Percentiles rank a stretch among this genome's conserved stretches.
Conservation (phyloP, 805 yeast genomes). For the Ogataea trehalophila region DNA sequence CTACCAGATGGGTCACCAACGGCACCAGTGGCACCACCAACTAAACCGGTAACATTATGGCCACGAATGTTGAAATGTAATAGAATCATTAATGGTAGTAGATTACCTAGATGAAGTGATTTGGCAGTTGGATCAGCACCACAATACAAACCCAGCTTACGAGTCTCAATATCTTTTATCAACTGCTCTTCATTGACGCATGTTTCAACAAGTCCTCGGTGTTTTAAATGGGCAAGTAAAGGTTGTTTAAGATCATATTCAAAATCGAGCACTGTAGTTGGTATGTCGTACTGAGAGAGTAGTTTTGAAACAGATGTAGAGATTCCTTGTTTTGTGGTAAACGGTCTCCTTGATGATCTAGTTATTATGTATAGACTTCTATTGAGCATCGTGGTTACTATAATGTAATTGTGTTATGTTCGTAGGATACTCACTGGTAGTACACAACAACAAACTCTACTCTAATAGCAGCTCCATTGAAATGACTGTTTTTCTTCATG, state of each 20-base stretch:
- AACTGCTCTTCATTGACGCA: slow-evolving; percentile 33
- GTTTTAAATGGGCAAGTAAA: slow-evolving; percentile 35
- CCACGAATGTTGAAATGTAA: slow-evolving; percentile 84
- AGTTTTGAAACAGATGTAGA: slow-evolving; percentile 17
- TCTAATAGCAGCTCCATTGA: too few species aligned
- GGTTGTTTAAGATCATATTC: slow-evolving; percentile 33
- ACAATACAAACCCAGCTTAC: slow-evolving; percentile 63
- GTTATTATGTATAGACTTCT: too few species aligned
- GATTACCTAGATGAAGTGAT: slow-evolving; percentile 86
- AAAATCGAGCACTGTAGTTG: slow-evolving; percentile 19
- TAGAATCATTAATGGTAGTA: slow-evolving; percentile 79
- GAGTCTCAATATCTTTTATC: slow-evolving; percentile 16
- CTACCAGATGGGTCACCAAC: slow-evolving; percentile 98
- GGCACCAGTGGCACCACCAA: slow-evolving; percentile 93
- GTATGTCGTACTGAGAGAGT: slow-evolving; percentile 17
- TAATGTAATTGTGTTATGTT: too few species aligned
- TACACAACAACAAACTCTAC: too few species aligned
- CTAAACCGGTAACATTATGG: slow-evolving; percentile 74
- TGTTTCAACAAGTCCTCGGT: slow-evolving; percentile 43
- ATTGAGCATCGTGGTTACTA: too few species aligned
- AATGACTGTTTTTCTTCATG: background rate
- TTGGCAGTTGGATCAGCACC: slow-evolving; percentile 96
- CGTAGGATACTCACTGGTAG: too few species aligned
- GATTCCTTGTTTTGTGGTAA: background rate
- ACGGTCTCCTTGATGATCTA: too few species aligned